Percentiles rank a stretch among this genome's conserved stretches.
These are phyloP conservation scores for Rubroboletus pulcherrimus DNA, from an alignment of 768 basidiomycete species.

Conservation along the genomic window DNA sequence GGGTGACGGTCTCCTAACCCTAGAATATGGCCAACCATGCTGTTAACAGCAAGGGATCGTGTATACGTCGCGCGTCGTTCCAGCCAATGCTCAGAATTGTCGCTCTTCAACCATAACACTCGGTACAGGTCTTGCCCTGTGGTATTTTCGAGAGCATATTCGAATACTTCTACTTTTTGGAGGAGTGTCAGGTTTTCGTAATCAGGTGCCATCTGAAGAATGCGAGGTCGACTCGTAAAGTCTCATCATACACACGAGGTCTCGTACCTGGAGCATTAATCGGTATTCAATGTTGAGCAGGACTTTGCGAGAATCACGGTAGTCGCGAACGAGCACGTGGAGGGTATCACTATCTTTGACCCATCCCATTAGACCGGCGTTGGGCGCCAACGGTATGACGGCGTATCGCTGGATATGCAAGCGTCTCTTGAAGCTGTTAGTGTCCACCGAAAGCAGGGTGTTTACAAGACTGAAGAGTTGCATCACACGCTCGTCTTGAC, in stretches of 20 bases:
- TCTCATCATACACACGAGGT: conserved; percentile 66
- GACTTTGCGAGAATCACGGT: conserved; percentile 94
- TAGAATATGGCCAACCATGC: conserved; percentile 98
- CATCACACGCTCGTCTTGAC: conserved; percentile 99
- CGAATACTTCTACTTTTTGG: conserved; percentile 99
- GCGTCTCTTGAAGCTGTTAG: conserved; percentile 92
- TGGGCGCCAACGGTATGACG: conserved; percentile 92
- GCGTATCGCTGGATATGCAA: conserved; percentile 91
- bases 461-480: conserved; percentile 97
- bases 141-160: conserved; percentile 97
- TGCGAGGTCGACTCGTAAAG: background rate
- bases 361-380: conserved; percentile 93
- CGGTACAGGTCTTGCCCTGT: conserved; percentile 97
- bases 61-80: conserved; percentile 96
- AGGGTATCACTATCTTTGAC: conserved; percentile 94
- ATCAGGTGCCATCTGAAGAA: conserved; percentile 90
- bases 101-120: conserved; percentile 93
- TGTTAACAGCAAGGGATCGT: conserved; percentile 91
- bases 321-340: conserved; percentile 93
- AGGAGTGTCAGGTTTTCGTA: conserved; percentile 92
- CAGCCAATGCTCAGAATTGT: conserved; percentile 96
- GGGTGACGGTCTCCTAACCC: conserved; percentile 98
- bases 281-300: conserved; percentile 97
- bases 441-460: conserved; percentile 87
- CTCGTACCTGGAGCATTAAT: conserved; percentile 87